These are phyloP conservation scores for Hydrangea macrophylla DNA, from an alignment of 148 eudicot genomes.

Conservation along the genomic window DNA sequence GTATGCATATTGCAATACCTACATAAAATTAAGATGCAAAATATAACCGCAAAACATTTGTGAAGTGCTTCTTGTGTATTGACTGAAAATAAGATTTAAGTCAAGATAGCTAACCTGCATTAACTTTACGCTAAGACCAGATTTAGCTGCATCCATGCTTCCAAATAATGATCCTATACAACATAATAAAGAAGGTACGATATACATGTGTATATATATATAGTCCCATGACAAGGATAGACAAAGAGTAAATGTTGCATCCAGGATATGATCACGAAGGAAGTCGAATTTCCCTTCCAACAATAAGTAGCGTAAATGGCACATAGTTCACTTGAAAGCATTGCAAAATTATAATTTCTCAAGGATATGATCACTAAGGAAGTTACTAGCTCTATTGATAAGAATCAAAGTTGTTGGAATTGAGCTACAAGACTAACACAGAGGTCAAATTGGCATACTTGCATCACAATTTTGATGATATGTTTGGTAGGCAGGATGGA, in stretches of 20 bases:
- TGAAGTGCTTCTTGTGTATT: too few species aligned
- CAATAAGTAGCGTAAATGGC: not conserved
- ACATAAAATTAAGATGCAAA: not conserved
- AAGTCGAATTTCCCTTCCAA: not conserved
- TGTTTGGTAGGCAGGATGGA: too few species aligned
- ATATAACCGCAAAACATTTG: too few species aligned
- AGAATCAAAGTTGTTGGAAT: not conserved
- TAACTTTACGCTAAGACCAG: conserved; percentile 62
- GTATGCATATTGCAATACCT: too few species aligned
- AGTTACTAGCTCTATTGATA: not conserved
- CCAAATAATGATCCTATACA: conserved; percentile 76
- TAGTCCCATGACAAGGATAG: not conserved
- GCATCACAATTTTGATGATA: not conserved
- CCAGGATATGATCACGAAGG: not conserved
- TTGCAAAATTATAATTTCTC: not conserved
- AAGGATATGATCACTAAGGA: not conserved
- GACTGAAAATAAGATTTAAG: not conserved
- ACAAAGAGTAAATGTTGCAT: not conserved
- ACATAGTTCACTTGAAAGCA: not conserved
- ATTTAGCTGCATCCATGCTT: conserved; percentile 63
- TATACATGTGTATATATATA: not conserved
- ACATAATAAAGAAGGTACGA: not conserved
- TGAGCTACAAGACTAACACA: not conserved
- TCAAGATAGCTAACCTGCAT: conserved; percentile 65
- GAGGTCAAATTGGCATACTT: not conserved